Percentiles rank a stretch among this genome's conserved stretches.
Evolutionary conservation across 139 green algal species (phyloP).

Genomic region (Micromonas pusilla): DNA sequence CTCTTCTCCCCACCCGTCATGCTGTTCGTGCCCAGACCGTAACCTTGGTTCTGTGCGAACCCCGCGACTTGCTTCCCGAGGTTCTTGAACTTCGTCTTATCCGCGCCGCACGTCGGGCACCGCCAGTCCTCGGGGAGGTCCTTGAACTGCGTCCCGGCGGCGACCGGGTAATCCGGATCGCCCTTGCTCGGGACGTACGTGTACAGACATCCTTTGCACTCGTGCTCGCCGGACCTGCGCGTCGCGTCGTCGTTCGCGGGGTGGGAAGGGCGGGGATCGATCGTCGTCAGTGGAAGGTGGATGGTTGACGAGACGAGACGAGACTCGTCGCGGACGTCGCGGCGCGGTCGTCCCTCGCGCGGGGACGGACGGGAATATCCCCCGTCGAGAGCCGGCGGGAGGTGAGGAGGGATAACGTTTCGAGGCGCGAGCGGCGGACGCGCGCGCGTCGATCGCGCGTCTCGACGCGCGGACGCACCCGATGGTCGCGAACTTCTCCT

Average conservation of each 20-base stretch:
- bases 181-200: constrained; percentile 21
- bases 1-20: constrained; percentile 36
- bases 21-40: constrained; percentile 37
- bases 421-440: neutral
- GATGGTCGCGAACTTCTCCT: constrained; percentile 25
- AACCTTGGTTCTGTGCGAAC: constrained; percentile 39
- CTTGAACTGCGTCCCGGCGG: constrained; percentile 26
- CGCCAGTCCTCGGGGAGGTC: constrained; percentile 33
- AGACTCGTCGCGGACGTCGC: too few relatives aligned
- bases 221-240: neutral
- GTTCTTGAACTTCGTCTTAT: constrained; percentile 28
- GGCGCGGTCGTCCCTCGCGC: too few relatives aligned
- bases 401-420: too few relatives aligned
- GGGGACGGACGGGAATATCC: too few relatives aligned
- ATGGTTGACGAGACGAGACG: too few relatives aligned
- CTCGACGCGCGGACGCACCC: neutral
- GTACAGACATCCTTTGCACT: constrained; percentile 29
- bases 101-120: constrained; percentile 30
- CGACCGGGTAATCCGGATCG: constrained; percentile 29
- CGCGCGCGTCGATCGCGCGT: neutral
- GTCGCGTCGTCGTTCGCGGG: too few relatives aligned
- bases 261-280: too few relatives aligned
- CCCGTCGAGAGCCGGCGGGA: too few relatives aligned
- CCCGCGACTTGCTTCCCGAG: constrained; percentile 31
- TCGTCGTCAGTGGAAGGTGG: too few relatives aligned